These are phyloP conservation scores for Chenopodium berlandieri DNA, from an alignment of 148 eudicot genomes.

Conservation along the genomic window DNA sequence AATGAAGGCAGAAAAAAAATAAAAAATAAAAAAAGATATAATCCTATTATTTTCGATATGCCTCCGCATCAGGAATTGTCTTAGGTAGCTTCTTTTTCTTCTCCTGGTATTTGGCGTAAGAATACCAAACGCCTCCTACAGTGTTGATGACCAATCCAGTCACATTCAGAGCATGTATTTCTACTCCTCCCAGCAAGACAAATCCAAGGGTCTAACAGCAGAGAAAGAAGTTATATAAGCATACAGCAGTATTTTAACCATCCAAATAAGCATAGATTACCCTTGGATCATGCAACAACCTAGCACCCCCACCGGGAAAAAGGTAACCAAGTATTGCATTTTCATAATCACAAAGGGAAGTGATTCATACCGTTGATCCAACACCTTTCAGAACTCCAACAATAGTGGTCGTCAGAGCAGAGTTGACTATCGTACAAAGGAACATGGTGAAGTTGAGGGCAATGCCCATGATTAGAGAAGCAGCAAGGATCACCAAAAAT, in stretches of 20 bases:
- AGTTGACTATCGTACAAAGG: conserved; percentile 91
- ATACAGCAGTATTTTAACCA: neutral
- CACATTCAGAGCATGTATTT: conserved; percentile 80
- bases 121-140: conserved; percentile 90
- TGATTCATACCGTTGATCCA: conserved; percentile 75
- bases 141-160: conserved; percentile 81
- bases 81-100: conserved; percentile 56
- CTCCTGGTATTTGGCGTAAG: conserved; percentile 76
- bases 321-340: no score
- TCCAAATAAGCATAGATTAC: neutral
- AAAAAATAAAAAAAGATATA: neutral
- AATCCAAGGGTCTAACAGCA: conserved; percentile 71
- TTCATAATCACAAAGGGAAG: neutral
- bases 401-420: conserved; percentile 91
- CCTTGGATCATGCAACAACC: neutral
- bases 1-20: no score
- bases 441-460: conserved; percentile 97
- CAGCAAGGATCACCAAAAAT: conserved; percentile 59
- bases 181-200: conserved; percentile 84
- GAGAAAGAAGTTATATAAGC: conserved; percentile 7
- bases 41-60: conserved; percentile 41
- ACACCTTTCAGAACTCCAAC: conserved; percentile 99
- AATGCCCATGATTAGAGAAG: conserved; percentile 92
- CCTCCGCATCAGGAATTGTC: conserved; percentile 52
- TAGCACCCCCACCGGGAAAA: no score